Evolutionary conservation across 768 basidiomycete genomes (phyloP).

Genomic region (Suillus luteus): DNA sequence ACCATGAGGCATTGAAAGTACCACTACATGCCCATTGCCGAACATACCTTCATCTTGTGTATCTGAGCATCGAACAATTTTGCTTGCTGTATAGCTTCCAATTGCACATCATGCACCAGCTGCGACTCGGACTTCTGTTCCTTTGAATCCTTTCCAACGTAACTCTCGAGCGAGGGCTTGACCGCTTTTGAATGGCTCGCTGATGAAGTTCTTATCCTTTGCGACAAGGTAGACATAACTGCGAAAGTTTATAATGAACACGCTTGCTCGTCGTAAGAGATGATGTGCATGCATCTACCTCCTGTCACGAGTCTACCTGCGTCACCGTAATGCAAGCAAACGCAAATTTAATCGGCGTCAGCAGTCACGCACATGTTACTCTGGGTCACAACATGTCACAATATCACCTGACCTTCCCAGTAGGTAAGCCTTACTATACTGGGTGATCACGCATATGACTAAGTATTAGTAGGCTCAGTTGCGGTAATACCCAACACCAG

Average conservation of each 20-base stretch:
- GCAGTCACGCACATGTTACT: too few species aligned
- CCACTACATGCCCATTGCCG: not conserved
- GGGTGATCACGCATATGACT: too few species aligned
- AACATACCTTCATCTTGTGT: conserved; percentile 28
- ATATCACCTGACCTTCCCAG: too few species aligned
- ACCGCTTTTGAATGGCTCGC: conserved; percentile 7
- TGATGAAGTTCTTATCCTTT: conserved; percentile 35
- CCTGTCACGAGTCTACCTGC: not conserved
- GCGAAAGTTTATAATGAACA: not conserved
- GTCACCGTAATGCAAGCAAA: too few species aligned
- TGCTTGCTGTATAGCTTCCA: conserved; percentile 26
- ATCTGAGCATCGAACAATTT: conserved; percentile 28
- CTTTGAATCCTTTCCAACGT: too few species aligned
- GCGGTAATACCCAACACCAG: too few species aligned
- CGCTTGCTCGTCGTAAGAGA: not conserved
- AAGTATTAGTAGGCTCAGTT: too few species aligned
- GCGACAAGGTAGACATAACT: conserved; percentile 26
- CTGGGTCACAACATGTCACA: too few species aligned
- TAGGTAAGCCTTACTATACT: too few species aligned
- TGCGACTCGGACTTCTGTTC: conserved; percentile 8
- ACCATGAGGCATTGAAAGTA: not conserved
- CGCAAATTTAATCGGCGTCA: too few species aligned
- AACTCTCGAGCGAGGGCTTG: conserved; percentile 14
- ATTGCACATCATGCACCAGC: conserved; percentile 19
- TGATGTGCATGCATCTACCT: not conserved